Evolutionary conservation across 1,284 basidiomycete genomes (phyloP), one percentile per base, ranked within the genome.

Genomic region (Cutaneotrichosporon dermatis): DNA sequence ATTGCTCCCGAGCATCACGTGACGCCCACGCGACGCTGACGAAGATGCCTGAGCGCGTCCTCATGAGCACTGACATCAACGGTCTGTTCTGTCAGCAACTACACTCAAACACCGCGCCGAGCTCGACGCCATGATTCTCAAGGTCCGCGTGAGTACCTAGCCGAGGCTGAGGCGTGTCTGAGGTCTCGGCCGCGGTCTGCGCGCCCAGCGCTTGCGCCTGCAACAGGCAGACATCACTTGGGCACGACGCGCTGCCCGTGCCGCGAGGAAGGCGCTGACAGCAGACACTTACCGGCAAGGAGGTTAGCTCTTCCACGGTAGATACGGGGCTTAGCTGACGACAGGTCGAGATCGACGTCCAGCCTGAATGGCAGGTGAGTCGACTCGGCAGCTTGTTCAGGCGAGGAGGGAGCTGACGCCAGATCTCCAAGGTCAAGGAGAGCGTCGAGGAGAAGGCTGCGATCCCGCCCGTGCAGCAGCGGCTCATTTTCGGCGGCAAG

Each of bases 361-460:
- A 97, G 78, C 83, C 84, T 13, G 88, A 91, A 63, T 90, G 93
- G 81, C 91, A 89, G 83, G 94, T 88, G 61, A 59, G 83, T 73
- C n/a, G 33, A 16, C n/a, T n/a, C n/a, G n/a, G n/a, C n/a, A n/a
- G n/a, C n/a, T n/a, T n/a, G n/a, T n/a, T n/a, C n/a, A n/a, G n/a
- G n/a, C n/a, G n/a, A n/a, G n/a, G n/a, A n/a, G n/a, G n/a, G n/a
- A n/a, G n/a, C 59, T 64, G 15, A 65, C 55, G 9, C 10, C 68
- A 96, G 94, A 92, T 97, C 75, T 83, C 86, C 51, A 87, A 92
- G 68, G 95, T 99, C 80, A 99, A 99, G 82, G 94, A 97, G 83
- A 90, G 92, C 77, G 92, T 99, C 37, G 96, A 99, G 78, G 95
- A 98, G 81, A 96, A 99, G 80, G 95, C 94, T 44, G 96, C 95